These are phyloP conservation scores for Xanthoceras sorbifolium DNA, from an alignment of 345 rosid species.

Conservation along the genomic window DNA sequence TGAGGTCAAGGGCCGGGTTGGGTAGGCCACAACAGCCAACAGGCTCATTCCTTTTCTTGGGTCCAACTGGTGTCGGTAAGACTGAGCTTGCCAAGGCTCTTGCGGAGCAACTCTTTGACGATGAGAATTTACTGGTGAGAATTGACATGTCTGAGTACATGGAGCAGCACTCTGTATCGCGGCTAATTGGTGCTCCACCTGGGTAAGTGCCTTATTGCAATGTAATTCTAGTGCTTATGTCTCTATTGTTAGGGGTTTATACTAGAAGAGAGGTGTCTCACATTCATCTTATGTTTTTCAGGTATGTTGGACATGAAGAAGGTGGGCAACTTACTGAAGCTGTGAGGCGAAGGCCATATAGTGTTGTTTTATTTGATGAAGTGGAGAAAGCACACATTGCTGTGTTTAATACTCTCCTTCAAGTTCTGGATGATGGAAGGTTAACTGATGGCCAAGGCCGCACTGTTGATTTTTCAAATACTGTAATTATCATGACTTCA, in stretches of 20 bases:
- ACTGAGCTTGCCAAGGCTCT: constrained; percentile 95
- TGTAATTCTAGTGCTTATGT: too few species aligned
- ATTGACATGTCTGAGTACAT: constrained; percentile 89
- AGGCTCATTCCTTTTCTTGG: constrained; percentile 86
- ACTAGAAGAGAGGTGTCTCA: not conserved
- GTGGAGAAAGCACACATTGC: constrained; percentile 94
- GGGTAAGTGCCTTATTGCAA: constrained; percentile 44
- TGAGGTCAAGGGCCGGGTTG: constrained; percentile 84
- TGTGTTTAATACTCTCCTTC: constrained; percentile 89
- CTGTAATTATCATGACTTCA: constrained; percentile 91
- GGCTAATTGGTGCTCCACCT: constrained; percentile 89
- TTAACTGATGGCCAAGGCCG: constrained; percentile 94
- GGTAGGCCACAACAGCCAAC: constrained; percentile 98
- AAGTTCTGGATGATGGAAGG: constrained; percentile 90
- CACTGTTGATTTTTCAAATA: constrained; percentile 77
- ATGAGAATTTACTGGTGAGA: constrained; percentile 72
- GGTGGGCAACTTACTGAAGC: constrained; percentile 96
- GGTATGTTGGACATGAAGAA: constrained; percentile 94
- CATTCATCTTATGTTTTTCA: constrained; percentile 11
- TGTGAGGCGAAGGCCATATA: constrained; percentile 84
- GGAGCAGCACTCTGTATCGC: constrained; percentile 85
- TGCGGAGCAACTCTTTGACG: constrained; percentile 88
- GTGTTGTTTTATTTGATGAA: constrained; percentile 84
- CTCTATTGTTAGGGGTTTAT: not conserved
- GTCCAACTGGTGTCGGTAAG: constrained; percentile 97